These are phyloP conservation scores for Calonectria honghensis DNA, from an alignment of 2,329 filamentous ascomycete species.

Conservation along the genomic window DNA sequence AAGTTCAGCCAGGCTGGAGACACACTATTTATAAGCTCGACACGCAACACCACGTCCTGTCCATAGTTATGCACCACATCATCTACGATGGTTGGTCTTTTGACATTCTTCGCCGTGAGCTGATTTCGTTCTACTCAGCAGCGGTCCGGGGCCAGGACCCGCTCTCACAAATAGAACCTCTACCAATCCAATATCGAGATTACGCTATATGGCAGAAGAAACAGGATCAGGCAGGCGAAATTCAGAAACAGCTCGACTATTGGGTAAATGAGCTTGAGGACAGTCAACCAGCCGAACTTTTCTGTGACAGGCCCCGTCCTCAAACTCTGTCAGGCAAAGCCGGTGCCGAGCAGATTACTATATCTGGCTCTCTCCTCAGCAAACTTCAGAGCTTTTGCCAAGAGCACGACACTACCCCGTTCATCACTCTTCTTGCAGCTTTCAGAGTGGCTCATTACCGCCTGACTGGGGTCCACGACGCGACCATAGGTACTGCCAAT, in stretches of 20 bases:
- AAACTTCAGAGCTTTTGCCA: neutral
- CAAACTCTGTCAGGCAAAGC: neutral
- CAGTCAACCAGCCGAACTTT: neutral
- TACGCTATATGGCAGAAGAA: neutral
- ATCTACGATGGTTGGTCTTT: neutral
- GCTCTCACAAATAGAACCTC: neutral
- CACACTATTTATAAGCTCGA: neutral
- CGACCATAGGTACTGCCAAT: slow-evolving; percentile 47
- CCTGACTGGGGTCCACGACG: slow-evolving; percentile 48
- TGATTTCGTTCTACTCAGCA: neutral
- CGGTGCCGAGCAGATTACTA: neutral
- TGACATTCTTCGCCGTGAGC: neutral
- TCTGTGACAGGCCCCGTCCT: neutral
- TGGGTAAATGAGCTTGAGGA: neutral
- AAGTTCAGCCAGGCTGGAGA: neutral
- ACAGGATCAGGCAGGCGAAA: neutral
- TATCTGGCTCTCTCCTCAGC: neutral
- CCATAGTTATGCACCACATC: neutral
- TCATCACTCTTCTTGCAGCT: slow-evolving; percentile 42
- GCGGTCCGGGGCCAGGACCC: neutral
- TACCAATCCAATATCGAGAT: neutral
- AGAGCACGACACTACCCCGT: neutral
- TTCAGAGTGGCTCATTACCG: slow-evolving; percentile 52
- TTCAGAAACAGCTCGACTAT: neutral
- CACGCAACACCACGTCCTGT: neutral